phyloP scores from a whole-genome alignment of 331 rosid species.

The Quercus phellos region DNA sequence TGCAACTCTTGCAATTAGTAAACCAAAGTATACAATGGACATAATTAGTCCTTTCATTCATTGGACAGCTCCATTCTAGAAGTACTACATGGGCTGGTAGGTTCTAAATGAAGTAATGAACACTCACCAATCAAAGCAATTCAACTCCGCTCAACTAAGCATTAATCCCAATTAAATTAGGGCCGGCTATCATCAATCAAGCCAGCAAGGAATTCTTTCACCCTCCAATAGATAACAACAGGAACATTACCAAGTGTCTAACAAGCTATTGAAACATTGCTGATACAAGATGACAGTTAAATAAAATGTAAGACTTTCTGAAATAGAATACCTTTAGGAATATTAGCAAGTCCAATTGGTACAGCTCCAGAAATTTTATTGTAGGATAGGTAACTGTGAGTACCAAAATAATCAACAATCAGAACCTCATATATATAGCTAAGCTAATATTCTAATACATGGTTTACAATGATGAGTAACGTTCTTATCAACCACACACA shows the following conservation, averaged over 20 bases:
- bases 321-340: constrained; percentile 47
- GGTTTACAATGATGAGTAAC: too few relatives aligned
- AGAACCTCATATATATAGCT: too few relatives aligned
- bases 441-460: too few relatives aligned
- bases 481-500: too few relatives aligned
- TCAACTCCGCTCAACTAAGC: neutral
- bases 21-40: too few relatives aligned
- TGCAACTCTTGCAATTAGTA: too few relatives aligned
- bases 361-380: too few relatives aligned
- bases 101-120: neutral
- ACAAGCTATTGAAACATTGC: neutral
- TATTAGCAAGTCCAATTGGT: too few relatives aligned
- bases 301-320: neutral
- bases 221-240: neutral
- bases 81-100: neutral
- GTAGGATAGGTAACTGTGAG: too few relatives aligned
- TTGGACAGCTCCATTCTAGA: neutral
- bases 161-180: neutral
- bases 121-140: neutral
- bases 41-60: too few relatives aligned
- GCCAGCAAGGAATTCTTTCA: neutral
- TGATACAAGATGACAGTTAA: neutral
- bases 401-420: too few relatives aligned
- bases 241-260: neutral
- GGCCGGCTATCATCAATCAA: neutral